Evolutionary conservation across 306 rosid species (phyloP), one percentile per base, ranked within the genome.

Genomic region (Biancaea sappan): DNA sequence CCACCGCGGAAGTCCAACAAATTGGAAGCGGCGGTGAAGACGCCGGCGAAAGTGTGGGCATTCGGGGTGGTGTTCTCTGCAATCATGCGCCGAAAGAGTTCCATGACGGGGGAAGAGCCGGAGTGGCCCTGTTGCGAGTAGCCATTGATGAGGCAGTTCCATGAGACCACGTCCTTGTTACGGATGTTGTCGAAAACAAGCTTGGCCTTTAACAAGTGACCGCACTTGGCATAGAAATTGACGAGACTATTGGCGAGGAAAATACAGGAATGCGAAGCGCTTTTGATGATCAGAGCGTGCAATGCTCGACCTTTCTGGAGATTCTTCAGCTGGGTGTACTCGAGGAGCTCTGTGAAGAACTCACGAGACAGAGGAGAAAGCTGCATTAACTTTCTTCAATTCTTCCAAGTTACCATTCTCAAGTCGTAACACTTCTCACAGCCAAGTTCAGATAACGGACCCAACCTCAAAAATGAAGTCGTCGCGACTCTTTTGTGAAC

Each of bases 81-180:
- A 35, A 80, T 69, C 90, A 93, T 87, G 41, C 80, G 75, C 48
- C 58, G 88, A 18, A 91, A 91, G 79, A 91, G 87, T 52, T 54
- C 78, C 83, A 90, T 72, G 43, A 72, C 88, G 8, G 70, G 35
- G 5, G 82, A 52, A 46, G 81, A 82, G 5, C 73, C 40, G 0
- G 82, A 22, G 31, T 64, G 78, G 6, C 82, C 76, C 46, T 79
- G 77, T 8, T 88, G 88, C 6, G 98, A 83, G 86, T 72, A 85
- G 8, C 80, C 95, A 54, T 91, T 93, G 90, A 93, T 86, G 78
- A 93, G 89, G 40, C 76, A 89, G 79, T 91, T 91, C 96, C 96
- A 93, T 78, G 98, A 88, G 26, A 88, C 85, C 2, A 71, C 89
- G 79, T 91, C 93, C 19, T 82, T 91, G 71, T 61, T 15, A 11